Evolutionary conservation across 192 early-diverging fungal genomes (phyloP).

Genomic region (Gigaspora rosea): DNA sequence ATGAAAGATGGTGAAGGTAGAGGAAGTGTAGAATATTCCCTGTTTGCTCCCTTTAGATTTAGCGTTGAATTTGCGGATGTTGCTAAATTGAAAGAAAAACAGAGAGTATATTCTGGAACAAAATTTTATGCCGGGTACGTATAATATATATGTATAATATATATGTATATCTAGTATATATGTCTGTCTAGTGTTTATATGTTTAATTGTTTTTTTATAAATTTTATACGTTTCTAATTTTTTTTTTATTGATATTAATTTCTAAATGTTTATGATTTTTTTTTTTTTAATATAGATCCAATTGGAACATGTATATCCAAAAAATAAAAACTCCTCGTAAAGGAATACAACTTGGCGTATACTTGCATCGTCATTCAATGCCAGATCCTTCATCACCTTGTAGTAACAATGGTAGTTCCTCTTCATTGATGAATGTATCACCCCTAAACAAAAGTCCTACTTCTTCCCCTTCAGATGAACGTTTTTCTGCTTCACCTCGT

Average conservation of each 20-base stretch:
- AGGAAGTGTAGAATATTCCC: constrained; percentile 37
- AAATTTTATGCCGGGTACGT: constrained; percentile 59
- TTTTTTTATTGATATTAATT: neutral
- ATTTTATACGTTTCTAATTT: neutral
- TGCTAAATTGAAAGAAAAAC: constrained; percentile 39
- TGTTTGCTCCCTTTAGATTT: constrained; percentile 56
- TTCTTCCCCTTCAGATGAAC: constrained; percentile 9
- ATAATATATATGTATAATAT: neutral
- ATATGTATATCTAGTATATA: no score
- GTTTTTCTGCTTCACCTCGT: neutral
- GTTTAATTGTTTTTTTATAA: neutral
- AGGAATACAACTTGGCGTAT: constrained; percentile 50
- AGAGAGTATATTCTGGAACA: constrained; percentile 44
- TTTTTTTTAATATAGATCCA: constrained; percentile 42
- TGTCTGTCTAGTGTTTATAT: no score
- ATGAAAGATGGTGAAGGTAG: constrained; percentile 35
- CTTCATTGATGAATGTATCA: constrained; percentile 20
- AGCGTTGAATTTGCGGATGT: constrained; percentile 52
- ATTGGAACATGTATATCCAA: constrained; percentile 62
- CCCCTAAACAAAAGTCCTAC: constrained; percentile 12
- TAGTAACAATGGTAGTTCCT: neutral
- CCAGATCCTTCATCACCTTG: constrained; percentile 16
- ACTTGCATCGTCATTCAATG: constrained; percentile 53
- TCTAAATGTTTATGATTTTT: neutral
- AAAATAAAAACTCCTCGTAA: constrained; percentile 46